Evolutionary conservation across 208 protist species (phyloP).

Genomic region (Leishmania martiniquensis): DNA sequence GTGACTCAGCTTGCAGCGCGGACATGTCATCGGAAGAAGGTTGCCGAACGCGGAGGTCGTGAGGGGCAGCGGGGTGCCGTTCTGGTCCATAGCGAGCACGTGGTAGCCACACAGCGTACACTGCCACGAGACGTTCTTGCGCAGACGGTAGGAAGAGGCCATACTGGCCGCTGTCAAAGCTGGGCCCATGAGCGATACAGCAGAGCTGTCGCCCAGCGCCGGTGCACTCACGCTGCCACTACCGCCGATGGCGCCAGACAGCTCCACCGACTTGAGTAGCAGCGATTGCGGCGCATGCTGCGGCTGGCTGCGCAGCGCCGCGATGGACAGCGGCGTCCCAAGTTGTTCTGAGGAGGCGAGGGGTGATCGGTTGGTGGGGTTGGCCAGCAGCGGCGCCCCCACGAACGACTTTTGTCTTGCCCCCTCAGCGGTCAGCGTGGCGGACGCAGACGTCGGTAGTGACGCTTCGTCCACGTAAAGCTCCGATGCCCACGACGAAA

Average conservation of each 20-base stretch:
- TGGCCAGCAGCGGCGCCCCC: background rate
- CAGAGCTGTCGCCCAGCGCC: background rate
- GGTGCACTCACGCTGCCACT: background rate
- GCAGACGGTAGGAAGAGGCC: background rate
- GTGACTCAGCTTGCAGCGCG: slow-evolving; percentile 75
- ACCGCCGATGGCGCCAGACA: background rate
- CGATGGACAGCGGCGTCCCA: background rate
- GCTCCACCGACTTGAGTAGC: background rate
- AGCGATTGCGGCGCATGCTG: background rate
- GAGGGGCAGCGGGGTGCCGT: slow-evolving; percentile 71
- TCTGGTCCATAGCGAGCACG: slow-evolving; percentile 82
- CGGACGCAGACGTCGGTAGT: background rate
- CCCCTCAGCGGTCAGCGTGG: background rate
- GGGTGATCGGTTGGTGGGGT: slow-evolving; percentile 7
- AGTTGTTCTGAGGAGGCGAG: slow-evolving; percentile 2
- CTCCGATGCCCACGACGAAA: slow-evolving; percentile 22
- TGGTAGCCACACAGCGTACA: slow-evolving; percentile 85
- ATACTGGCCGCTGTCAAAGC: background rate
- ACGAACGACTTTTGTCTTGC: background rate
- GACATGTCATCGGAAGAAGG: slow-evolving; percentile 74
- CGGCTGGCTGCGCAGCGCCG: background rate
- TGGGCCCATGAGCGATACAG: background rate
- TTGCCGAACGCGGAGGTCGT: slow-evolving; percentile 67
- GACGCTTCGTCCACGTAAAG: slow-evolving; percentile 22
- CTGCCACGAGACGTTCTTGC: slow-evolving; percentile 70